Percentiles rank a stretch among this genome's conserved stretches.
Conservation (phyloP, 306 rosid species). For the Pyrus betulifolia region DNA sequence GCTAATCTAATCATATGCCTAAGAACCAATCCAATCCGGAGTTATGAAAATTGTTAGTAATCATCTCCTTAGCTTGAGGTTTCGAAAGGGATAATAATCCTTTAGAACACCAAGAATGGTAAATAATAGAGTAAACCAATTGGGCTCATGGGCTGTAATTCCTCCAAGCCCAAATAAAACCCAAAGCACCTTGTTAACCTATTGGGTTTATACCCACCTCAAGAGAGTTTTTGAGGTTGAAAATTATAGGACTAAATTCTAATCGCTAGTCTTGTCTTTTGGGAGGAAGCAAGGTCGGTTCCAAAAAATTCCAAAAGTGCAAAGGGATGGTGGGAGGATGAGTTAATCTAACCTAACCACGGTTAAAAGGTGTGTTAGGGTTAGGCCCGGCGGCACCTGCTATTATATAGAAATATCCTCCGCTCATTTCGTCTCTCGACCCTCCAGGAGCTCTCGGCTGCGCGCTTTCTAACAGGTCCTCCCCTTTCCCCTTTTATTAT, state of each 20-base stretch:
- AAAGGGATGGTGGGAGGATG: not conserved
- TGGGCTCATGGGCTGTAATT: too few species aligned
- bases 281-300: not conserved
- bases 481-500: not conserved
- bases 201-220: too few species aligned
- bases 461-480: slow-evolving; percentile 1
- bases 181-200: too few species aligned
- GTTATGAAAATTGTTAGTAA: too few species aligned
- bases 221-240: not conserved
- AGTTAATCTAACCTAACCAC: not conserved
- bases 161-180: too few species aligned
- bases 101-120: too few species aligned
- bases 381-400: not conserved
- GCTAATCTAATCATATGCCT: too few species aligned
- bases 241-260: not conserved
- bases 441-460: not conserved
- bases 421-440: not conserved
- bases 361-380: slow-evolving; percentile 2
- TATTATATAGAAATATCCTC: not conserved
- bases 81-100: too few species aligned
- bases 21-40: too few species aligned
- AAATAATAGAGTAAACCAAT: too few species aligned
- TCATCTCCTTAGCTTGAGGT: too few species aligned
- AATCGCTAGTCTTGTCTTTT: too few species aligned
- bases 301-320: not conserved